phyloP scores from a whole-genome alignment of 805 yeast species.

The Candida pini region DNA sequence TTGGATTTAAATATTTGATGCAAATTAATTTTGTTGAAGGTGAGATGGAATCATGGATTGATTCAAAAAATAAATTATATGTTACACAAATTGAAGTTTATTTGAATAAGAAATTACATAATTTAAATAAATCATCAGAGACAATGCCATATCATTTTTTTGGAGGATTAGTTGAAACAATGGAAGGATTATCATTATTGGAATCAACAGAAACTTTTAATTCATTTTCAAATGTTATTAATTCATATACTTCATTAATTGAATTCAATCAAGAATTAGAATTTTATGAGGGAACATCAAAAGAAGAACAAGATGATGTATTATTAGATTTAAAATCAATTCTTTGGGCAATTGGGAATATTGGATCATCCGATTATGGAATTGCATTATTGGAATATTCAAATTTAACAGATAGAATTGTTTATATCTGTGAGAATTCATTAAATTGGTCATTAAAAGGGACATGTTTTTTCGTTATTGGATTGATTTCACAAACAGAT shows the following conservation, averaged over 20 bases:
- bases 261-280: slow-evolving; percentile 13
- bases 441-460: slow-evolving; percentile 61
- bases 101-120: slow-evolving; percentile 21
- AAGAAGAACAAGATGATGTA: slow-evolving; percentile 30
- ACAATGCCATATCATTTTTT: slow-evolving; percentile 63
- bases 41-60: slow-evolving; percentile 67
- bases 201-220: slow-evolving; percentile 26
- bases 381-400: slow-evolving; percentile 46
- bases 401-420: slow-evolving; percentile 48
- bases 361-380: slow-evolving; percentile 70
- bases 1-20: slow-evolving; percentile 64
- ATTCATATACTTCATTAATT: slow-evolving; percentile 13
- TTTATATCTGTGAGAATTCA: slow-evolving; percentile 42
- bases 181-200: slow-evolving; percentile 67
- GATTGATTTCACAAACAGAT: slow-evolving; percentile 62
- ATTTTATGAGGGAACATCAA: slow-evolving; percentile 13
- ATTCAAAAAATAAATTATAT: slow-evolving; percentile 39
- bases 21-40: slow-evolving; percentile 53
- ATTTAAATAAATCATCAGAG: slow-evolving; percentile 7
- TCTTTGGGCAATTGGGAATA: slow-evolving; percentile 83
- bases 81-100: slow-evolving; percentile 42
- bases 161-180: slow-evolving; percentile 73
- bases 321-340: slow-evolving; percentile 57
- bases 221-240: slow-evolving; percentile 16
- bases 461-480: slow-evolving; percentile 71